Conservation (phyloP, 139 green algal species). For the Micractinium sp. region DNA sequence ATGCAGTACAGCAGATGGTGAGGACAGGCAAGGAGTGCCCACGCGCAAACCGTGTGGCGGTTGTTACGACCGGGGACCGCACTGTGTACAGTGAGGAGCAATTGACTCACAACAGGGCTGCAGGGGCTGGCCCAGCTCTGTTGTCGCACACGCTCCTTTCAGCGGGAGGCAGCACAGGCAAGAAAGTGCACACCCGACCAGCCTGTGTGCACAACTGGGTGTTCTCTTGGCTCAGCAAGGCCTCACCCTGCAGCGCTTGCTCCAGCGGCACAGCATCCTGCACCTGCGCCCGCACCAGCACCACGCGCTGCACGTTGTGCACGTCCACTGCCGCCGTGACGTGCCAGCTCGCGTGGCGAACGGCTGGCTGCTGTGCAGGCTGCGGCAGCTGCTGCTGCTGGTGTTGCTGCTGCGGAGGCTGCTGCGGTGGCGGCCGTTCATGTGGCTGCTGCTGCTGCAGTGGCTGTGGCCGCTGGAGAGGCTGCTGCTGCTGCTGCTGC, state of each 20-base stretch:
- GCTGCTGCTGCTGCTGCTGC: background rate
- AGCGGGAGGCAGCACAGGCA: too few relatives aligned
- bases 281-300: background rate
- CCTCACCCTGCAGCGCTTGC: slow-evolving; percentile 5
- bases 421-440: background rate
- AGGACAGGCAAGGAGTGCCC: too few relatives aligned
- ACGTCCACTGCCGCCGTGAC: background rate
- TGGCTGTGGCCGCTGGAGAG: background rate
- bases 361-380: background rate
- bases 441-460: background rate
- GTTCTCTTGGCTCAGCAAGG: too few relatives aligned
- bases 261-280: background rate
- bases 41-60: too few relatives aligned
- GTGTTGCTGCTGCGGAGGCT: background rate
- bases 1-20: background rate
- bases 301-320: background rate
- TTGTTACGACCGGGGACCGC: too few relatives aligned
- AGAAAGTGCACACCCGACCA: too few relatives aligned
- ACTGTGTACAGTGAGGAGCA: too few relatives aligned
- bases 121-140: too few relatives aligned
- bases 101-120: too few relatives aligned
- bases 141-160: too few relatives aligned
- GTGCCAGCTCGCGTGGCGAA: background rate
- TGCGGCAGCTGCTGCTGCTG: background rate
- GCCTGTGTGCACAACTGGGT: too few relatives aligned